phyloP scores from a whole-genome alignment of 2,329 filamentous ascomycete genomes.

The Gnomoniopsis smithogilvyi region DNA sequence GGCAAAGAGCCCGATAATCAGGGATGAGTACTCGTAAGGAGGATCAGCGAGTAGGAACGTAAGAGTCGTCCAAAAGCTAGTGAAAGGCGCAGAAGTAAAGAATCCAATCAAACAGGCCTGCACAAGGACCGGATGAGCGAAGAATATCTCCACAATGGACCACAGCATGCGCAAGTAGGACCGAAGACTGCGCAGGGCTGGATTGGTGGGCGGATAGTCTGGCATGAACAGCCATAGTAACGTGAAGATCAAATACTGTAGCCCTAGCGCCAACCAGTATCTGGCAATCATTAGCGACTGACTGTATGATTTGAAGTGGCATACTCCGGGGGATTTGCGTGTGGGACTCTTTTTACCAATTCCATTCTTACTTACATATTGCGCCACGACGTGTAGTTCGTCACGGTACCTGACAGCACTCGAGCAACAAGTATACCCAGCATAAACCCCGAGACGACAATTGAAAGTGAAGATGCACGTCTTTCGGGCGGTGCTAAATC shows the following conservation, averaged over 20 bases:
- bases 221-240: slow-evolving; percentile 71
- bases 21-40: slow-evolving; percentile 62
- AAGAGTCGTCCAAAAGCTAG: slow-evolving; percentile 56
- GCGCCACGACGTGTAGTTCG: slow-evolving; percentile 68
- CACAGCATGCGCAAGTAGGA: slow-evolving; percentile 62
- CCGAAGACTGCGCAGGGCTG: slow-evolving; percentile 37
- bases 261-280: slow-evolving; percentile 66
- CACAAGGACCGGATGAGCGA: slow-evolving; percentile 62
- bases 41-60: slow-evolving; percentile 69
- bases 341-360: not conserved
- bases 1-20: slow-evolving; percentile 72
- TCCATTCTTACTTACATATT: slow-evolving; percentile 45
- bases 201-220: slow-evolving; percentile 71
- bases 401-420: slow-evolving; percentile 68
- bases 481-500: slow-evolving; percentile 67
- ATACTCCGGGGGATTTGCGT: not conserved
- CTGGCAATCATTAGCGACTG: not conserved
- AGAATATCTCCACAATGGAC: slow-evolving; percentile 60
- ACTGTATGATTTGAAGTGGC: not conserved
- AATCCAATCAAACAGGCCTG: slow-evolving; percentile 66
- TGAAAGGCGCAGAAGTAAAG: slow-evolving; percentile 45
- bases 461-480: slow-evolving; percentile 65
- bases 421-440: slow-evolving; percentile 71
- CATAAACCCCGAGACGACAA: slow-evolving; percentile 69
- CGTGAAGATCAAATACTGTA: slow-evolving; percentile 64